A percentile compares a stretch with the other conserved stretches of the same genome.
Conservation (phyloP, 2,329 filamentous ascomycete species). For the Alternaria sp. region DNA sequence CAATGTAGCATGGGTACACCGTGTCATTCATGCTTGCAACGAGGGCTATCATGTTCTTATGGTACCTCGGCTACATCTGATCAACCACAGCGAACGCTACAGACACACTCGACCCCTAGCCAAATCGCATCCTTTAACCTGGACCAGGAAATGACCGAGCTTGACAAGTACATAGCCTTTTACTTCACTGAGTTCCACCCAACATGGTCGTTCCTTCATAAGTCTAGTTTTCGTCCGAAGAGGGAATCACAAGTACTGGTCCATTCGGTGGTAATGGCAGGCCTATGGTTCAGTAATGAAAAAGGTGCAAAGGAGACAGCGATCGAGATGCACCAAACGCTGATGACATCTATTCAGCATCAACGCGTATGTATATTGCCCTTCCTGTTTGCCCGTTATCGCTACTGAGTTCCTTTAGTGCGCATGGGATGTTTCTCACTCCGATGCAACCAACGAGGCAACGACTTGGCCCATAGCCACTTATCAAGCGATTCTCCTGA, state of each 20-base stretch:
- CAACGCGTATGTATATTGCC: neutral
- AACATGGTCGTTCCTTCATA: neutral
- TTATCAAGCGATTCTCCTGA: neutral
- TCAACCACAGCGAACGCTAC: neutral
- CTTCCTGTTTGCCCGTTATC: too few species aligned
- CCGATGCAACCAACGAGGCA: neutral
- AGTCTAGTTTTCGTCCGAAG: neutral
- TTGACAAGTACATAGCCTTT: neutral
- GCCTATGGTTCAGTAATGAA: neutral
- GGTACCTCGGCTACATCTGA: neutral
- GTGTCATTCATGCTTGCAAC: neutral
- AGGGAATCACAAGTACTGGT: neutral
- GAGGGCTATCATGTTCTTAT: neutral
- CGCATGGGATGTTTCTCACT: neutral
- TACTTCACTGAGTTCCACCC: neutral
- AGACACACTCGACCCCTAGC: neutral
- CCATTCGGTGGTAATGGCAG: neutral
- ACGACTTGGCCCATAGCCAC: neutral
- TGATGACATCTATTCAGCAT: neutral
- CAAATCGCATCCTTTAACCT: neutral
- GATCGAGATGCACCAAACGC: neutral
- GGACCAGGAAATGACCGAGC: neutral
- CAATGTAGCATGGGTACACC: neutral
- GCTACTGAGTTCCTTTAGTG: neutral
- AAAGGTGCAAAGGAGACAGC: neutral